phyloP scores from a whole-genome alignment of 2,329 filamentous ascomycete species.

The Alternaria ventricosa region DNA sequence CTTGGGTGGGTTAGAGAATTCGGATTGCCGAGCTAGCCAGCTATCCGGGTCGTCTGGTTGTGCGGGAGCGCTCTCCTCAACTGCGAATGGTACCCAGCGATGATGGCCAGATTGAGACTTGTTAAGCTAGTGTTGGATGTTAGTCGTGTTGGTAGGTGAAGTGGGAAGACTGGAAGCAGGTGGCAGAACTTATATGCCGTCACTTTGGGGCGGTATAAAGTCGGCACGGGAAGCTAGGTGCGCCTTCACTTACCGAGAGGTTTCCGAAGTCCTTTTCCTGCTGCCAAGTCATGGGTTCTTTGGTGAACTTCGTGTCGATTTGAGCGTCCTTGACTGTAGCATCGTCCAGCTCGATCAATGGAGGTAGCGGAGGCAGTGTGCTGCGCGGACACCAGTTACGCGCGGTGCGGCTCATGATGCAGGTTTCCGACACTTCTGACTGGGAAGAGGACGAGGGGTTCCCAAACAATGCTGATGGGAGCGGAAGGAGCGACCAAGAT shows the following conservation, averaged over 20 bases:
- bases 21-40: constrained; percentile 6
- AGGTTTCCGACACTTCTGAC: background rate
- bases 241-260: constrained; percentile 20
- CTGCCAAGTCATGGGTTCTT: constrained; percentile 27
- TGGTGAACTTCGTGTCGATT: background rate
- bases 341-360: background rate
- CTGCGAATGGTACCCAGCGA: constrained; percentile 7
- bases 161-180: background rate
- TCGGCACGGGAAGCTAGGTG: background rate
- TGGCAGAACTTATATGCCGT: background rate
- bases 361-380: background rate
- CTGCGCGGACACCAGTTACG: constrained; percentile 1
- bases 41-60: background rate
- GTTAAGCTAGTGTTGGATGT: constrained; percentile 11
- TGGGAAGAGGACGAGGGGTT: background rate
- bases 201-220: background rate
- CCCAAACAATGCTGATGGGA: background rate
- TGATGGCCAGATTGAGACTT: background rate
- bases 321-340: background rate
- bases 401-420: constrained; percentile 8
- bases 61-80: background rate
- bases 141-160: constrained; percentile 3
- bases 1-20: background rate
- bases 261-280: constrained; percentile 20
- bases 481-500: background rate